Conservation (phyloP, 192 early-diverging fungal genomes). For the Backusella tarrabulga region DNA sequence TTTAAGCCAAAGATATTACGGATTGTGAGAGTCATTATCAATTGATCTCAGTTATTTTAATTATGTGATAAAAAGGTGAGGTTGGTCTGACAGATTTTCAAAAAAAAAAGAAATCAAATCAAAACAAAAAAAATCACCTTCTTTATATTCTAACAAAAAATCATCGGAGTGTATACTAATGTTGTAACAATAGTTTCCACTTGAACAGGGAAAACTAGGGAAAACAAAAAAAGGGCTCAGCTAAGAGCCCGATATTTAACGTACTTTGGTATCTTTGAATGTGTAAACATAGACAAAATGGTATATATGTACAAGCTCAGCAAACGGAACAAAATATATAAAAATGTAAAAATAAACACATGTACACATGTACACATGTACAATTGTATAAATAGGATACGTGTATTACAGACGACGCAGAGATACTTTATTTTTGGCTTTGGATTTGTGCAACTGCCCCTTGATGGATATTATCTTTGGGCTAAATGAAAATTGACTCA, state of each 20-base stretch:
- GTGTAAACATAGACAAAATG: background rate
- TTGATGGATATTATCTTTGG: background rate
- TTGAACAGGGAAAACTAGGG: background rate
- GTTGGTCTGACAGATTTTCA: background rate
- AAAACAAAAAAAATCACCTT: background rate
- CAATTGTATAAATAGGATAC: constrained; percentile 7
- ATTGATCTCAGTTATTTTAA: background rate
- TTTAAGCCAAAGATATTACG: background rate
- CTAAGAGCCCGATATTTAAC: background rate
- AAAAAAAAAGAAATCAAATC: background rate
- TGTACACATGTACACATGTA: background rate
- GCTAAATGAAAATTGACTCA: constrained; percentile 3
- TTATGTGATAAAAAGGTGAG: background rate
- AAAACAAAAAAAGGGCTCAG: constrained; percentile 1
- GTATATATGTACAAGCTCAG: background rate
- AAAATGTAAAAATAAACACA: background rate
- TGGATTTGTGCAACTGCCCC: background rate
- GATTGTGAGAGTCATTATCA: background rate
- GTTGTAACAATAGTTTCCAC: background rate
- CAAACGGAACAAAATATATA: background rate
- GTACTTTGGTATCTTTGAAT: background rate
- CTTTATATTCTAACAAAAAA: background rate
- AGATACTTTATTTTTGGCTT: background rate
- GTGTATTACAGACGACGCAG: background rate
- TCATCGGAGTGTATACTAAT: background rate